Base-by-base conservation (phyloP, 2,329 filamentous ascomycete species). In the Cladosporium sp. region DNA sequence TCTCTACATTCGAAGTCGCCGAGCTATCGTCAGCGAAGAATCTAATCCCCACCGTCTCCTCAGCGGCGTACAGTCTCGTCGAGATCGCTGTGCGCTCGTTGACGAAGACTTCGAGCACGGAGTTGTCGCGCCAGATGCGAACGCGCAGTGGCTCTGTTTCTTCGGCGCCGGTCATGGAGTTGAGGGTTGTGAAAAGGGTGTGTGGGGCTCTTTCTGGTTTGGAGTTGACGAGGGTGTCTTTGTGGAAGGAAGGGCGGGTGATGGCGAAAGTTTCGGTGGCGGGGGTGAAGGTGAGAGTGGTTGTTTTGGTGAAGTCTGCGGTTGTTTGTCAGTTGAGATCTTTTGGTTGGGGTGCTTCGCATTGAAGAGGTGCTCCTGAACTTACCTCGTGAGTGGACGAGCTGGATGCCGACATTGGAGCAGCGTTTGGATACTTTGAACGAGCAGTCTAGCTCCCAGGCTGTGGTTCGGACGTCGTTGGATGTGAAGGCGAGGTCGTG, bases 21-120 rank as follows among this genome's bases (percentile, higher is more conserved):
- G 21, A n/a, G 2, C n/a, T 44, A 36, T 71, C 71, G 26, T 71
- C 71, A 2, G 68, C 72, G 34, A 72, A 74, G 59, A 73, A 71
- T 6, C 67, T 55, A 30, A 74, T 65, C 11, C 71, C 71, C 44
- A 71, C 68, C 0, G 67, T 71, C 59, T 70, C 69, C 30, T 73
- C 71, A 1, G 67, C 72, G n/a, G 70, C 71, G 59, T 73, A 72
- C 1, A 74, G 47, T 30, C 72, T 67, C 1, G 81, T 81, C 0
- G 78, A 76, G 18, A 83, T 77, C 2, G 76, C 79, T 15, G 77
- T 80, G 12, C 81, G 73, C 10, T 76, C 76, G 66, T 83, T 83
- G 6, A 80, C 78, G 67, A 83, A 83, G 0, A 83, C 76, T 67
- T 84, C 81, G 2, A 83, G 69, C 6, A 82, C 79, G 26, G 77